Conservation (phyloP, 768 basidiomycete genomes). For the Fistulinella prunicolor region DNA sequence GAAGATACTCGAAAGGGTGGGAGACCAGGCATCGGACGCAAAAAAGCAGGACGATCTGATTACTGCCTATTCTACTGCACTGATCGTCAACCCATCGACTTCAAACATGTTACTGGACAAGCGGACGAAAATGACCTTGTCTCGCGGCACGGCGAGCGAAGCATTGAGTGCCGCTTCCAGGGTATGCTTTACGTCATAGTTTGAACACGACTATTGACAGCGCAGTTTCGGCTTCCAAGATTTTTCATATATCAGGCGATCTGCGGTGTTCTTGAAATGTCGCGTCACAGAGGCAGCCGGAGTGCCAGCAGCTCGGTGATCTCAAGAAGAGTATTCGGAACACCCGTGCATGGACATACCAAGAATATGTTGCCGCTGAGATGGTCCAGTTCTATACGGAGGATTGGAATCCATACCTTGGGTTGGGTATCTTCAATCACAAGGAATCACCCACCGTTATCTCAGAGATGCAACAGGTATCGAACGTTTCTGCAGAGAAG, state of each 20-base stretch:
- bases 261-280: not conserved
- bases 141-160: not conserved
- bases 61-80: not conserved
- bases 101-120: not conserved
- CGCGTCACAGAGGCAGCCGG: not conserved
- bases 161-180: not conserved
- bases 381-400: not conserved
- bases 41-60: not conserved
- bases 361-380: conserved; percentile 3
- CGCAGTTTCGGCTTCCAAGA: conserved; percentile 1
- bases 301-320: not conserved
- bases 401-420: not conserved
- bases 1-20: not conserved
- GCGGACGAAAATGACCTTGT: not conserved
- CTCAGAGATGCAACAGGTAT: not conserved
- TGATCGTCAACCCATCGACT: not conserved
- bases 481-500: not conserved
- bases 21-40: not conserved
- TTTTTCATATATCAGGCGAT: not conserved
- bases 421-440: not conserved
- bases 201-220: not conserved
- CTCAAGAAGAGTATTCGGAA: conserved; percentile 5
- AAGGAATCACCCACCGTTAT: not conserved
- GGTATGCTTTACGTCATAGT: not conserved
- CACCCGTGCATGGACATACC: conserved; percentile 11